These are phyloP conservation scores for Xylariaceae sp. DNA, from an alignment of 2,329 filamentous ascomycete species.

Conservation along the genomic window DNA sequence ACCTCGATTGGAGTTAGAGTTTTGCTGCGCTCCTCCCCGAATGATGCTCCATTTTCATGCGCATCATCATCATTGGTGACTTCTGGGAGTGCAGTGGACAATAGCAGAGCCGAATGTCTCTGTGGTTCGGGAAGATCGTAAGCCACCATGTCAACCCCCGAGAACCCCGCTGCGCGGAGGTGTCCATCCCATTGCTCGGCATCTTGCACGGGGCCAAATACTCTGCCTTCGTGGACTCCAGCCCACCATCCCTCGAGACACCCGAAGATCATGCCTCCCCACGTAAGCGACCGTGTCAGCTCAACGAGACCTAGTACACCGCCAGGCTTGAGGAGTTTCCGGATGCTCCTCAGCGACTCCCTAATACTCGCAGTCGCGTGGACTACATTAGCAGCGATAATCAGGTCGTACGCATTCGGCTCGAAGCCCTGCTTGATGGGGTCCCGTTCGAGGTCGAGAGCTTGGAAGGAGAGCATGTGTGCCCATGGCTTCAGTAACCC, in stretches of 20 bases:
- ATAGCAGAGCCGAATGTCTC: conserved; percentile 14
- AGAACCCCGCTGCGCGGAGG: conserved; percentile 15
- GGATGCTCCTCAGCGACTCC: conserved; percentile 14
- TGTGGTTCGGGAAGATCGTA: conserved; percentile 14
- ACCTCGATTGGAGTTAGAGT: background rate
- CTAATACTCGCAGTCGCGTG: conserved; percentile 16
- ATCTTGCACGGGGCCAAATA: conserved; percentile 3
- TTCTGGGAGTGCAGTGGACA: conserved; percentile 6
- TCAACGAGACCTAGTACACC: conserved; percentile 17
- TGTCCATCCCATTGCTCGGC: conserved; percentile 8
- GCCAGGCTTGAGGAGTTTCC: conserved; percentile 23
- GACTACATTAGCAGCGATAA: conserved; percentile 18
- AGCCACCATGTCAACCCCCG: conserved; percentile 14
- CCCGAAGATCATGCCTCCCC: background rate
- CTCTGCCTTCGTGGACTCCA: background rate
- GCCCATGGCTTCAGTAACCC: background rate
- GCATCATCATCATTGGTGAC: background rate
- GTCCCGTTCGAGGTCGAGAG: conserved; percentile 24
- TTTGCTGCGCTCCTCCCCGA: background rate
- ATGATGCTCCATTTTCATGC: background rate
- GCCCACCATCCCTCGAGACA: conserved; percentile 17
- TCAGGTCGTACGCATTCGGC: conserved; percentile 10
- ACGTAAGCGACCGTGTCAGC: conserved; percentile 10
- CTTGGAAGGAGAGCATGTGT: conserved; percentile 6
- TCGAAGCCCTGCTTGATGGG: conserved; percentile 21